These are phyloP conservation scores for Cymbopogon citratus DNA, from an alignment of 176 grass and related monocot species.

Conservation along the genomic window DNA sequence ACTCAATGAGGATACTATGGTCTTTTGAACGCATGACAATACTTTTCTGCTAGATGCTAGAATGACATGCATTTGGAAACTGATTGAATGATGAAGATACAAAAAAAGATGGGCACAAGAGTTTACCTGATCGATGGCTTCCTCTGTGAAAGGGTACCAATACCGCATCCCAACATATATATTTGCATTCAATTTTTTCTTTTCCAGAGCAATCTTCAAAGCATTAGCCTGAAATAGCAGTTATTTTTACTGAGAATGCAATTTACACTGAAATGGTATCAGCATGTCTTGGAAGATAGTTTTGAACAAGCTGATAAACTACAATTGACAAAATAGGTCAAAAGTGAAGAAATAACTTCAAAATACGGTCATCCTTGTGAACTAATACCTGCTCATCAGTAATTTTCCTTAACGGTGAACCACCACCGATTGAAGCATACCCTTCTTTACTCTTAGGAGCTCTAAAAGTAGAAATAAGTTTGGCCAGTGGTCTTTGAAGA, in stretches of 20 bases:
- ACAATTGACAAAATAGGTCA: neutral
- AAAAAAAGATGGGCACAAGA: neutral
- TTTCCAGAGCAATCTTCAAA: constrained; percentile 62
- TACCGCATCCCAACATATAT: constrained; percentile 97
- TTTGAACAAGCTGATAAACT: neutral
- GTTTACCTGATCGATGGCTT: constrained; percentile 77
- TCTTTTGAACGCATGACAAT: neutral
- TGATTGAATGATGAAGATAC: neutral
- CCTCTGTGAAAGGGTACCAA: constrained; percentile 95
- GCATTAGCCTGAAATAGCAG: constrained; percentile 66
- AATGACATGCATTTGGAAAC: neutral
- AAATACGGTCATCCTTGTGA: neutral
- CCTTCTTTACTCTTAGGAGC: constrained; percentile 98
- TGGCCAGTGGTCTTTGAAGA: constrained; percentile 94
- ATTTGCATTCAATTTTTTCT: constrained; percentile 67
- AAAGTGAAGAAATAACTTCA: neutral
- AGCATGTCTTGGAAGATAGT: neutral
- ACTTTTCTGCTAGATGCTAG: neutral
- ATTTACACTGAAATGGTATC: constrained; percentile 12
- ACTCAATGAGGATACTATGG: neutral
- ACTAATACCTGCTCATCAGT: constrained; percentile 86
- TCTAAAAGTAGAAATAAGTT: constrained; percentile 81
- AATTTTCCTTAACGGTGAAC: constrained; percentile 89
- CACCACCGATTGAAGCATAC: constrained; percentile 94
- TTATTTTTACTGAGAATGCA: neutral